Evolutionary conservation across 2,329 filamentous ascomycete species (phyloP).

Genomic region (Fusarium sp.): DNA sequence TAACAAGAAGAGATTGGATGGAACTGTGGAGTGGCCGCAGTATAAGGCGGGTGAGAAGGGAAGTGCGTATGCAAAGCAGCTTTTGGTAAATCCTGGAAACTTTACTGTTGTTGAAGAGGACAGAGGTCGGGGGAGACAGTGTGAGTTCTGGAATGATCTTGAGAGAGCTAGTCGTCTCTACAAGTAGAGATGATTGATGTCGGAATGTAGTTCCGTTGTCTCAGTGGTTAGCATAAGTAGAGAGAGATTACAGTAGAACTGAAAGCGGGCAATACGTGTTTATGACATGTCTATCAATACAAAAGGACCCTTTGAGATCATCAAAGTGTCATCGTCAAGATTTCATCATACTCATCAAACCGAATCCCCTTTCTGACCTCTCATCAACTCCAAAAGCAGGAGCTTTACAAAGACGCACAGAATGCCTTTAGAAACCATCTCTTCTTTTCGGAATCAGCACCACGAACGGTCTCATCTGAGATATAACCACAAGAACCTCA

Average conservation of each 20-base stretch:
- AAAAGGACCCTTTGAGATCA: too few species aligned
- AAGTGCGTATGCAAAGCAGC: neutral
- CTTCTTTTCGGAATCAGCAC: too few species aligned
- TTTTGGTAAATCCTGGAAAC: neutral
- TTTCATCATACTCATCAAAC: neutral
- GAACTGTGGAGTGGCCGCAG: neutral
- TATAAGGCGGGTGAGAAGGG: neutral
- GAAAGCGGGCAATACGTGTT: fast-evolving
- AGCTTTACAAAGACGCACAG: too few species aligned
- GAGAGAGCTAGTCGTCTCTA: neutral
- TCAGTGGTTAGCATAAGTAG: fast-evolving
- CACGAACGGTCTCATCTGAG: too few species aligned
- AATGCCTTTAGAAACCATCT: too few species aligned
- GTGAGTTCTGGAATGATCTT: slow-evolving; percentile 9
- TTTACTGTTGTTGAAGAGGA: slow-evolving; percentile 2
- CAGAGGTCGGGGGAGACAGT: neutral
- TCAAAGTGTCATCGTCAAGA: fast-evolving
- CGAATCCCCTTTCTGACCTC: neutral
- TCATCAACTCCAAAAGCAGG: neutral
- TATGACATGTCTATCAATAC: neutral
- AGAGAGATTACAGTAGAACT: fast-evolving
- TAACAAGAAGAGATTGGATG: neutral
- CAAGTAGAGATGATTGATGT: neutral
- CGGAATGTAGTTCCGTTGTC: too few species aligned
- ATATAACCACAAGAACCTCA: too few species aligned